Base-by-base conservation (phyloP, 2,329 filamentous ascomycete species). In the Fonsecaea monophora region DNA sequence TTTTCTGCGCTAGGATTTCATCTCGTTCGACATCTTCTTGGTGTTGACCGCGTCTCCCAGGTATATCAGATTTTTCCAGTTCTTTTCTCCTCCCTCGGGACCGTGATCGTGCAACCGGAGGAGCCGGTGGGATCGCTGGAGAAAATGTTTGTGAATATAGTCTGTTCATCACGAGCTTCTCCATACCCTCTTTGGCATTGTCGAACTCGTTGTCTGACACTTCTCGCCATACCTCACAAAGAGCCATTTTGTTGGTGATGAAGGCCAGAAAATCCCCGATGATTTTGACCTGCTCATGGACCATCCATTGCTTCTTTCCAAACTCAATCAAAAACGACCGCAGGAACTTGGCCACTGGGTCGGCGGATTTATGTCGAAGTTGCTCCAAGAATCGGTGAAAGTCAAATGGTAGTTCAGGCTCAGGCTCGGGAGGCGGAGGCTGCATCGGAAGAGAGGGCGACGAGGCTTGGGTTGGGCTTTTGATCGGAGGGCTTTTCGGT, bases 221-320 rank as follows among this genome's bases (percentile, higher is more conserved):
- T 38, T 95, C 92, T 65, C 92, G 88, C 95, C 95, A 99, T 2
- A 99, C 92, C 69, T 99, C 95, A 75, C 95, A 99, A 71, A 92
- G 87, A 13, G 90, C 92, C 96, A 99, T 99, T 82, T 98, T 98
- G 80, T 97, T 97, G 62, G 92, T 91, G 70, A 99, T 99, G 75
- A 99, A 99, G 53, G 93, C 89, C 56, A 99, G 83, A 73, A 99
- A 99, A 77, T 99, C 96, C 71, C 92, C 89, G 68, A 99, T 97
- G 69, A 99, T 98, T 81, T 99, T 99, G 77, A 98, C 95, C 78
- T 99, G 95, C 80, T 99, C 95, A 77, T 99, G 95, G 6, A 97
- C 95, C 92, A 97, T 96, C 95, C 95, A 99, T 79, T 98, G 95
- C 73, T 94, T 92, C 82, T 98, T 99, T 40, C 89, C 92, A 79